Conservation (phyloP, 2,329 filamentous ascomycete genomes). For the Talaromyces atroroseus region DNA sequence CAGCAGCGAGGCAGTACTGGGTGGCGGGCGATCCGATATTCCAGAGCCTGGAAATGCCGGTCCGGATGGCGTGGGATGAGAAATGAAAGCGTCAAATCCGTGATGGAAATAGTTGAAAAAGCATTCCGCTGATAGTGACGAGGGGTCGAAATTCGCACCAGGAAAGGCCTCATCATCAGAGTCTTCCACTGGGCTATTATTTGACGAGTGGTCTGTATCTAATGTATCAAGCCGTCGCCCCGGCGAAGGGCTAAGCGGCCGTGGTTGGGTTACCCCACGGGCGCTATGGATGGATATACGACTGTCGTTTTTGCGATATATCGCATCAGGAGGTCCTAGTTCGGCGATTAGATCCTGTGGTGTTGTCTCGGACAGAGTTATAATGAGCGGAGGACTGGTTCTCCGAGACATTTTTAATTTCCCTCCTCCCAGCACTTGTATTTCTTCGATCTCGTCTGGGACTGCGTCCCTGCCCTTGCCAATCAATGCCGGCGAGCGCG, state of each 20-base stretch:
- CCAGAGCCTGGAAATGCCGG: constrained; percentile 54
- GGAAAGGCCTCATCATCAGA: constrained; percentile 54
- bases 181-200: constrained; percentile 64
- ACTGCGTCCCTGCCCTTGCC: constrained; percentile 69
- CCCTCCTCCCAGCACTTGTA: constrained; percentile 72
- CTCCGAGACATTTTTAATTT: constrained; percentile 71
- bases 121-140: constrained; percentile 49
- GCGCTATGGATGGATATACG: constrained; percentile 72
- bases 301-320: constrained; percentile 86
- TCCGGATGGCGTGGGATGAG: constrained; percentile 63
- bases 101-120: constrained; percentile 98
- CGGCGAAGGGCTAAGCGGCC: constrained; percentile 32
- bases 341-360: constrained; percentile 88
- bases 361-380: constrained; percentile 77
- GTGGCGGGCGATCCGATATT: constrained; percentile 25
- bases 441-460: constrained; percentile 82
- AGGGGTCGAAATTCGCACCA: constrained; percentile 58
- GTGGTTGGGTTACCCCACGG: constrained; percentile 25
- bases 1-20: constrained; percentile 52
- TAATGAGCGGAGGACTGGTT: constrained; percentile 60
- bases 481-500: constrained; percentile 64
- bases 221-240: constrained; percentile 41
- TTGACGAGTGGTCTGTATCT: constrained; percentile 71
- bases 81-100: constrained; percentile 90
- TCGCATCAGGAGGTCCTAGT: constrained; percentile 86